Evolutionary conservation across 768 basidiomycete genomes (phyloP), one percentile per base, ranked within the genome.

Genomic region (Lentinus tigrinus): DNA sequence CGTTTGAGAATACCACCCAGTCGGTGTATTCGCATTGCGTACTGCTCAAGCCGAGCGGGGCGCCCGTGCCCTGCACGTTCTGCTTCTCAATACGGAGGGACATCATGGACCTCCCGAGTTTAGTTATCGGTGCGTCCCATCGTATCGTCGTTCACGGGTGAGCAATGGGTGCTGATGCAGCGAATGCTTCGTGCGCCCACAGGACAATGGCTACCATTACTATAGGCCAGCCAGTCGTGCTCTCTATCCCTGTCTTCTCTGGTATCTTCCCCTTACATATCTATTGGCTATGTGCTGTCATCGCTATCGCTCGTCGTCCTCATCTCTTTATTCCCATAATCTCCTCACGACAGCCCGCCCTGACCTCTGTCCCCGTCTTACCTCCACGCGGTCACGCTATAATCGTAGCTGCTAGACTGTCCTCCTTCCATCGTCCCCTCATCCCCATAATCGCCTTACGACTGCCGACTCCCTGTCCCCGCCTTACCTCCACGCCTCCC

Each of bases 1-100:
- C 97, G 7, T 99, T 99, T 67, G 96, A 99, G 72, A 97, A 95
- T 74, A 93, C 95, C 51, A 93, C 94, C 37, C 94, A 94, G 74
- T 92, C 93, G 1, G 93, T 98, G 52, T 95, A 94, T 72, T 91
- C 92, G 57, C 91, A 95, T 66, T 95, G 93, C 60, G 91, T 94
- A 28, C 72, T 97, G 43, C 81, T 95, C 62, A 94, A 95, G 70
- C 90, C 91, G 6, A 82, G 82, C 26, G 91, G 93, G 16, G 83
- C 86, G 3, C 91, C 92, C 2, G 85, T 98, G 26, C 91, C 93
- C 43, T 88, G 94, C 48, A 91, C 96, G 21, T 96, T 96, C 74
- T 97, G 95, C 72, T 97, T 97, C 71, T 94, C 93, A 54, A 94
- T 99, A 70, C 83, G 94, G 65, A 78, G 96, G 63, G 96, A 98